Evolutionary conservation across 495 filamentous ascomycete genomes (phyloP).

Genomic region (Xanthoparmelia taractica): DNA sequence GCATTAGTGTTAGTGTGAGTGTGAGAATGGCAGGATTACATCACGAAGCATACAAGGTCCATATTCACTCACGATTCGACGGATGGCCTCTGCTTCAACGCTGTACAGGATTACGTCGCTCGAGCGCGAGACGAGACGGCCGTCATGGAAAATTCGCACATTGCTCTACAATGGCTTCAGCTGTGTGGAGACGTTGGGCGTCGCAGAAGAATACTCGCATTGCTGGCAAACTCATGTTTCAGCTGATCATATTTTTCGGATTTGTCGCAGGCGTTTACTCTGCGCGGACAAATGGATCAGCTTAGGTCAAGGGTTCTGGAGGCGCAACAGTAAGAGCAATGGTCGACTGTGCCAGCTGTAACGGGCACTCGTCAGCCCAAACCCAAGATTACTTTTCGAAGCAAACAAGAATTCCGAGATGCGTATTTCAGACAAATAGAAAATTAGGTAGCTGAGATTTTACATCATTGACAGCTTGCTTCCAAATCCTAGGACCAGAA

Average conservation of each 20-base stretch:
- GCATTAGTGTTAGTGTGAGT: constrained; percentile 22
- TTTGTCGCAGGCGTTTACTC: constrained; percentile 90
- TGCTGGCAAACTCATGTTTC: constrained; percentile 66
- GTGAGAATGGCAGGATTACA: constrained; percentile 22
- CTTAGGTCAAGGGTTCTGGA: background rate
- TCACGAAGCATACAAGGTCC: constrained; percentile 69
- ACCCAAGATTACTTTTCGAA: background rate
- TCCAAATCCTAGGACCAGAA: constrained; percentile 43
- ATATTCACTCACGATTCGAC: constrained; percentile 72
- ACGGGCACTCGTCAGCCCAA: background rate
- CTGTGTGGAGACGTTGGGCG: background rate
- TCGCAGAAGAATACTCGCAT: constrained; percentile 39
- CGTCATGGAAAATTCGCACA: constrained; percentile 76
- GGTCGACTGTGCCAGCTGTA: background rate
- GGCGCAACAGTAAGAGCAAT: background rate
- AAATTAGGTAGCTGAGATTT: constrained; percentile 92
- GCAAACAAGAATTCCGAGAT: background rate
- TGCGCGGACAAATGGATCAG: constrained; percentile 34
- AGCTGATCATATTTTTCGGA: constrained; percentile 74
- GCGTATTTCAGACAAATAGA: constrained; percentile 69
- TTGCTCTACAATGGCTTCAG: constrained; percentile 47
- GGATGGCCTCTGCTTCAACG: constrained; percentile 87
- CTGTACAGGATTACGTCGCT: constrained; percentile 98
- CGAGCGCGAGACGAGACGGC: constrained; percentile 85
- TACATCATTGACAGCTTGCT: constrained; percentile 78